These are phyloP conservation scores for Falciphora oryzae DNA, from an alignment of 2,329 filamentous ascomycete species.

Conservation along the genomic window DNA sequence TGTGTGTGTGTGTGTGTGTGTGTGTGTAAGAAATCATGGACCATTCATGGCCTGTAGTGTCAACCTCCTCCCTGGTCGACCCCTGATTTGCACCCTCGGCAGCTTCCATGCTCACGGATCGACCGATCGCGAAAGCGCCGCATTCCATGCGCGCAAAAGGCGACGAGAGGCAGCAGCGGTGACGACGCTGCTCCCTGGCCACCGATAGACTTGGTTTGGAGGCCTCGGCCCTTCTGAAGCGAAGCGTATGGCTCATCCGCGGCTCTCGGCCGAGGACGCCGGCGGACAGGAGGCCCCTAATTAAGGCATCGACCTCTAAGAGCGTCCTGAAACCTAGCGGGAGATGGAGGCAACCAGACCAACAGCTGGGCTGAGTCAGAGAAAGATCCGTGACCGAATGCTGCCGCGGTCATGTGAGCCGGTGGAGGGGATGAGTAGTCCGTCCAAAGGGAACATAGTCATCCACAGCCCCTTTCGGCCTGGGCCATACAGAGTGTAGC, in stretches of 20 bases:
- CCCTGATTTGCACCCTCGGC: not conserved
- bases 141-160: not conserved
- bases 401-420: not conserved
- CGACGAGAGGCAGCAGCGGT: not conserved
- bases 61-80: not conserved
- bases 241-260: no score
- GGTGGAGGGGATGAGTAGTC: not conserved
- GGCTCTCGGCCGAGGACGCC: not conserved
- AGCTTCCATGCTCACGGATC: not conserved
- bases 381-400: not conserved
- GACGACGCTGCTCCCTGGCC: not conserved
- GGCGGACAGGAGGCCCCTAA: no score
- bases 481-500: not conserved
- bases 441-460: not conserved
- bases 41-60: no score
- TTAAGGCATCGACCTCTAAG: not conserved
- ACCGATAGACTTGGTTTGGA: not conserved
- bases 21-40: no score
- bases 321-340: not conserved
- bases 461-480: not conserved
- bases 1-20: no score
- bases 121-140: not conserved
- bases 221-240: not conserved
- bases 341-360: not conserved
- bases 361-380: not conserved